Percentiles rank a stretch among this genome's conserved stretches.
phyloP scores from a whole-genome alignment of 164 flowering plant genomes.

The Aristolochia fimbriata region DNA sequence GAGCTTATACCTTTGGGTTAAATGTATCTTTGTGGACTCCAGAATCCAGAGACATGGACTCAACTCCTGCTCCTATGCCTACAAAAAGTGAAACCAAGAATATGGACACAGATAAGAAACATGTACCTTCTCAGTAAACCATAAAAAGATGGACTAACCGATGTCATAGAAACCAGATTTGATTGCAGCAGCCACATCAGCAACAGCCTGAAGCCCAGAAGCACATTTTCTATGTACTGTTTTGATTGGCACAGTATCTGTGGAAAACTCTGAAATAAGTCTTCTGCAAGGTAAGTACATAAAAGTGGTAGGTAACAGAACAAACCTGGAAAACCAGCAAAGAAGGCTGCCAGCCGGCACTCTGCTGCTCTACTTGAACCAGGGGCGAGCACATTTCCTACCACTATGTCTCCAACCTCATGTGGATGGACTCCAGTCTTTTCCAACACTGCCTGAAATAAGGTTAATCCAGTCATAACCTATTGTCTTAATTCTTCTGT shows the following conservation, averaged over 20 bases:
- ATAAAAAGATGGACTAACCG: conserved; percentile 32
- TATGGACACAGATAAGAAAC: background rate
- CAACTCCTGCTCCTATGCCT: conserved; percentile 98
- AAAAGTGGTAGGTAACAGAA: background rate
- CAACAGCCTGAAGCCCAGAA: conserved; percentile 99
- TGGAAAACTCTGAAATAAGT: background rate
- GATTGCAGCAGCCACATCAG: conserved; percentile 97
- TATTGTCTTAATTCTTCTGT: no score
- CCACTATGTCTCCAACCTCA: conserved; percentile 96
- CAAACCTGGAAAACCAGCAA: conserved; percentile 95
- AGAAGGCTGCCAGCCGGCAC: conserved; percentile 99
- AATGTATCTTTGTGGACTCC: conserved; percentile 61
- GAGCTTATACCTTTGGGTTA: conserved; percentile 61
- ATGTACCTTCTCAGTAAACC: no score
- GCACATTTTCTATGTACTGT: conserved; percentile 97
- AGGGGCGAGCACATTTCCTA: conserved; percentile 86
- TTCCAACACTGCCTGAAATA: conserved; percentile 69
- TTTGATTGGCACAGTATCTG: conserved; percentile 89
- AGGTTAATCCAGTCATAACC: no score
- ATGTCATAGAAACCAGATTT: conserved; percentile 96
- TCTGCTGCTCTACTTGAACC: conserved; percentile 85
- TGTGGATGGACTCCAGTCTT: conserved; percentile 74
- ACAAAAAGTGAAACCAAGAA: conserved; percentile 1
- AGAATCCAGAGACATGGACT: conserved; percentile 78
- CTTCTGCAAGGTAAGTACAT: background rate